These are phyloP conservation scores for Rhododendron mucronatum DNA, from an alignment of 148 eudicot genomes.

Conservation along the genomic window DNA sequence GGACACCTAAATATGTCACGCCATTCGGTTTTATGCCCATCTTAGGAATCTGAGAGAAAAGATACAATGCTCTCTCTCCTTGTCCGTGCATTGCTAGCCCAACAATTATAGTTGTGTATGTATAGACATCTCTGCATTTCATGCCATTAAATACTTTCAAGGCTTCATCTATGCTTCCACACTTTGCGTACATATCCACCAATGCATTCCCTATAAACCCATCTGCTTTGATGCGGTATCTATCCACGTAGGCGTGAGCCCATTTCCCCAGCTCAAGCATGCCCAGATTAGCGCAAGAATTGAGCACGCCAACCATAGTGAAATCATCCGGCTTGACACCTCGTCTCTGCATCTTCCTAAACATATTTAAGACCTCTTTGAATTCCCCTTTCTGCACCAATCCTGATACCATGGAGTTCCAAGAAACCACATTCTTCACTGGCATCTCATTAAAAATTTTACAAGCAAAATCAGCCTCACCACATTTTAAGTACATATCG, in stretches of 20 bases:
- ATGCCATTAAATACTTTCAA: constrained; percentile 15
- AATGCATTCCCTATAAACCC: constrained; percentile 29
- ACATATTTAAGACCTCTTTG: constrained; percentile 21
- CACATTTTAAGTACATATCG: constrained; percentile 38
- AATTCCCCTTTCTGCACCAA: constrained; percentile 26
- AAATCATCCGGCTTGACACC: constrained; percentile 14
- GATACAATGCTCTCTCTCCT: constrained; percentile 21
- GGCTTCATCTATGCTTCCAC: constrained; percentile 27
- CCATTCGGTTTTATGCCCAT: constrained; percentile 19
- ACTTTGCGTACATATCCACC: constrained; percentile 32
- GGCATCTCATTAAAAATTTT: constrained; percentile 16
- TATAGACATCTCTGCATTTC: constrained; percentile 22
- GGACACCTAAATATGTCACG: constrained; percentile 24
- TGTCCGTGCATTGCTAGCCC: constrained; percentile 30
- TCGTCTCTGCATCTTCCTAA: constrained; percentile 20
- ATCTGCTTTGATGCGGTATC: constrained; percentile 14
- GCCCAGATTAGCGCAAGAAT: constrained; percentile 29
- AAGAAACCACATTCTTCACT: constrained; percentile 24
- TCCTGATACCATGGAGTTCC: constrained; percentile 31
- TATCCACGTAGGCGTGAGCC: constrained; percentile 27
- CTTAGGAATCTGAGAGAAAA: constrained; percentile 24
- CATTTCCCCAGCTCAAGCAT: constrained; percentile 23
- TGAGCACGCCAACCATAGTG: constrained; percentile 21
- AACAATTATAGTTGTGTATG: constrained; percentile 20
- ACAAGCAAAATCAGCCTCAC: constrained; percentile 14